phyloP scores from a whole-genome alignment of 345 rosid species.

The Gossypium sturtianum region DNA sequence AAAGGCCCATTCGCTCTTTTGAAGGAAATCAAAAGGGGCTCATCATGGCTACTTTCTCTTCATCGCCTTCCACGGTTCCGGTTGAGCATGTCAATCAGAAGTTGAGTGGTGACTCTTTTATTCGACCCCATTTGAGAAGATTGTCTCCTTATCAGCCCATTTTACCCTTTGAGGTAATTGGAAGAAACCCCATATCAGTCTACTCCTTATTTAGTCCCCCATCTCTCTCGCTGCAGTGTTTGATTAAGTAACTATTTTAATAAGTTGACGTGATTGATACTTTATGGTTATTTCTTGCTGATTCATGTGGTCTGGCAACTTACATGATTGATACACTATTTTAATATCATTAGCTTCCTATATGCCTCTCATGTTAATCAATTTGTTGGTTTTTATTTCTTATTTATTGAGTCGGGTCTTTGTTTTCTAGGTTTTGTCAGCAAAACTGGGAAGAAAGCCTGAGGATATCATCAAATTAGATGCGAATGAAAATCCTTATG shows the following conservation, averaged over 20 bases:
- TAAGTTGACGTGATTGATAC: not conserved
- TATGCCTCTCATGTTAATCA: not conserved
- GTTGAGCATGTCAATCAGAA: constrained; percentile 36
- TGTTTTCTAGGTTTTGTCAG: constrained; percentile 61
- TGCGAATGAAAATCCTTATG: constrained; percentile 98
- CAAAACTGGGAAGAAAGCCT: constrained; percentile 78
- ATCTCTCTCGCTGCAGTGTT: not conserved
- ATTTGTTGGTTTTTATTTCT: not conserved
- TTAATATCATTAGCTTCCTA: not conserved
- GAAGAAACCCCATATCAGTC: not conserved
- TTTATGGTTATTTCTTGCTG: not conserved
- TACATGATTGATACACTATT: not conserved
- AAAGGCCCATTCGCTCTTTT: constrained; percentile 25
- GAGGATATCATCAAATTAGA: constrained; percentile 93
- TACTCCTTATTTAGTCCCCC: not conserved
- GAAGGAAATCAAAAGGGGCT: constrained; percentile 24
- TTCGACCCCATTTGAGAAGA: constrained; percentile 73
- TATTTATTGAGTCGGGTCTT: not conserved
- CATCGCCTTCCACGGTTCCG: constrained; percentile 29
- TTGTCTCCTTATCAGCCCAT: constrained; percentile 86
- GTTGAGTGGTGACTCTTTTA: constrained; percentile 66
- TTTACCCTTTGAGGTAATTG: constrained; percentile 81
- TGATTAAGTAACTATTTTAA: not conserved
- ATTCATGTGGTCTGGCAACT: not conserved
- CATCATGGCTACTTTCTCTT: constrained; percentile 26